These are phyloP conservation scores for Parmelia sp. DNA, from an alignment of 495 filamentous ascomycete species.

Conservation along the genomic window DNA sequence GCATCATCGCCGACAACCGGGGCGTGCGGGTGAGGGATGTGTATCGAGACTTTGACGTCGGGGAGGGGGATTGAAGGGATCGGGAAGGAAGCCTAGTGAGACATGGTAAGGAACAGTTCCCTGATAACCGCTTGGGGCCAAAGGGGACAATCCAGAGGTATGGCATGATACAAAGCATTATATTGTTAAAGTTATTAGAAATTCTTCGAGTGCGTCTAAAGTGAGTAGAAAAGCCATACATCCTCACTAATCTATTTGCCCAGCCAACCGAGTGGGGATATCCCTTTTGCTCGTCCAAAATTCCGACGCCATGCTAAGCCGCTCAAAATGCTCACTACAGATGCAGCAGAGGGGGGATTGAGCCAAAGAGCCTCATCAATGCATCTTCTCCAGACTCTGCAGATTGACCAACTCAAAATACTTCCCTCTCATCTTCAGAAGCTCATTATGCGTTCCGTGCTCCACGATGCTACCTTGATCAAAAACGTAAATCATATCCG, in stretches of 20 bases:
- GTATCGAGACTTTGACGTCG: slow-evolving; percentile 51
- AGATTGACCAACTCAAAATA: slow-evolving; percentile 74
- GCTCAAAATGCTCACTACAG: background rate
- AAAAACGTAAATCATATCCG: slow-evolving; percentile 79
- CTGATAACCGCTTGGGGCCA: background rate
- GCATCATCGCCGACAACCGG: slow-evolving; percentile 63
- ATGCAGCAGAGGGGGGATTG: background rate
- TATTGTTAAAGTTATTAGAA: background rate
- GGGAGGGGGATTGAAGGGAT: slow-evolving; percentile 34
- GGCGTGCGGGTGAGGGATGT: slow-evolving; percentile 58
- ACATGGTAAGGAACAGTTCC: background rate
- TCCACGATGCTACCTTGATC: slow-evolving; percentile 70
- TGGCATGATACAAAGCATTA: background rate
- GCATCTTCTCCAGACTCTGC: slow-evolving; percentile 66
- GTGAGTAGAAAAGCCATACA: background rate
- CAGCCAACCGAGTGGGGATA: background rate
- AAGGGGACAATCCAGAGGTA: background rate
- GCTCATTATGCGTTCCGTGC: slow-evolving; percentile 60
- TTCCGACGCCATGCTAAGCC: slow-evolving; percentile 14
- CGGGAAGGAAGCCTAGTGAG: background rate
- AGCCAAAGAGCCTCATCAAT: slow-evolving; percentile 10
- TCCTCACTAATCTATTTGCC: background rate
- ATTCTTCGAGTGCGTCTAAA: slow-evolving; percentile 11
- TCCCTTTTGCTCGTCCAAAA: background rate
- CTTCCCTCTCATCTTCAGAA: slow-evolving; percentile 59